Evolutionary conservation across 2,329 filamentous ascomycete species (phyloP).

Genomic region (Phialophora chinensis): DNA sequence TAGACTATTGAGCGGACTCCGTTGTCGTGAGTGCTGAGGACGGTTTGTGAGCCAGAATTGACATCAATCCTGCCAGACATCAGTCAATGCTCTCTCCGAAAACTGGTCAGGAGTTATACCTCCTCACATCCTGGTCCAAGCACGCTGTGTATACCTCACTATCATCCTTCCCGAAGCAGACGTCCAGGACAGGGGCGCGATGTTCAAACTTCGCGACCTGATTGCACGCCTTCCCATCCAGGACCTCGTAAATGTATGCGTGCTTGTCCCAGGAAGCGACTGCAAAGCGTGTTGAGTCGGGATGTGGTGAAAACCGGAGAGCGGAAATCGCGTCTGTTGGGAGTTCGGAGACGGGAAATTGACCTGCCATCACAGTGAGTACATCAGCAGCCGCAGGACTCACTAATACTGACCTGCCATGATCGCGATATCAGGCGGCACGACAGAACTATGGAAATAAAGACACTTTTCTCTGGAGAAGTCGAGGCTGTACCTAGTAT

Average conservation of each 20-base stretch:
- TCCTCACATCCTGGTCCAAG: conserved; percentile 83
- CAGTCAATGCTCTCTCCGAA: neutral
- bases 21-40: conserved; percentile 77
- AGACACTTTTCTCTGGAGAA: neutral
- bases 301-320: conserved; percentile 80
- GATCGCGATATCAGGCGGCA: neutral
- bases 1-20: conserved; percentile 86
- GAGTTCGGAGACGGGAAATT: conserved; percentile 82
- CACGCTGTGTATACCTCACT: conserved; percentile 85
- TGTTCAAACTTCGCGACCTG: conserved; percentile 65
- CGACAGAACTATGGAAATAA: neutral
- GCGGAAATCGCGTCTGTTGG: conserved; percentile 87
- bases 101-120: conserved; percentile 53
- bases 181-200: conserved; percentile 83
- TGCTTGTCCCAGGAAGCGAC: conserved; percentile 94
- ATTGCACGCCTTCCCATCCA: conserved; percentile 61
- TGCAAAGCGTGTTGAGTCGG: conserved; percentile 76
- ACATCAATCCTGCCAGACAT: conserved; percentile 67
- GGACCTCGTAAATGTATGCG: conserved; percentile 86
- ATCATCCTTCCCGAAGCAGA: conserved; percentile 85
- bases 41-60: conserved; percentile 71
- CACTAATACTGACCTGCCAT: conserved; percentile 23
- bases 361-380: conserved; percentile 53
- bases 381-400: neutral
- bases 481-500: neutral